Conservation (phyloP, 345 rosid genomes). For the Acer saccharum region DNA sequence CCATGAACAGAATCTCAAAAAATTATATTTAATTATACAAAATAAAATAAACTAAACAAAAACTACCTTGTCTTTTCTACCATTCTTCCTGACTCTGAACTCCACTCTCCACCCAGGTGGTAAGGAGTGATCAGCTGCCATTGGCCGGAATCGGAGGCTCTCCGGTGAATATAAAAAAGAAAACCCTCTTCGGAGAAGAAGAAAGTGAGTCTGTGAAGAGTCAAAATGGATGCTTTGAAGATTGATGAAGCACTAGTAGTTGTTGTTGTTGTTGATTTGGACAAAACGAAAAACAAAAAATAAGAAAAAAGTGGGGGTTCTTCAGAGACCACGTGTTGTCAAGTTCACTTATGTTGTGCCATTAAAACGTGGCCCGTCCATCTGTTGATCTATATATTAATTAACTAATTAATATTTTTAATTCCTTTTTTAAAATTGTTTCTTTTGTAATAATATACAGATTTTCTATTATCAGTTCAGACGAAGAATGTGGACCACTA, state of each 20-base stretch:
- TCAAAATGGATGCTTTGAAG: not conserved
- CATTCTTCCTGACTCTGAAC: slow-evolving; percentile 53
- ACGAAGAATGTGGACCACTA: too few relatives aligned
- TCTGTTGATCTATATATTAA: not conserved
- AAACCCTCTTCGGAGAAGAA: not conserved
- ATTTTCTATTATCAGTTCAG: too few relatives aligned
- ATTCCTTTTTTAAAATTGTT: not conserved
- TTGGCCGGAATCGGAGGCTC: slow-evolving; percentile 20
- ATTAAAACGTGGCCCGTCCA: not conserved
- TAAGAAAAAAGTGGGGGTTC: not conserved
- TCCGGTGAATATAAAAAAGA: slow-evolving; percentile 13
- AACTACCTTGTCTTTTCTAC: slow-evolving; percentile 74
- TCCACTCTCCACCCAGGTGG: slow-evolving; percentile 68
- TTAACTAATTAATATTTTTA: not conserved
- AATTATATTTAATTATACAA: too few relatives aligned
- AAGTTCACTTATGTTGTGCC: slow-evolving; percentile 4
- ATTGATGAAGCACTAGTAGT: not conserved
- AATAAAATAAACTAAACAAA: too few relatives aligned
- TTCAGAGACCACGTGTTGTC: slow-evolving; percentile 47
- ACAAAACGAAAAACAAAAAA: slow-evolving; percentile 11
- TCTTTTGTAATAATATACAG: too few relatives aligned
- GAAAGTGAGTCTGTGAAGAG: not conserved
- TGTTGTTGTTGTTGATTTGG: not conserved
- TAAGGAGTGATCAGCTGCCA: slow-evolving; percentile 43
- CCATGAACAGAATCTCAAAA: not conserved